Base-by-base conservation (phyloP, 169 alveolate genomes). In the Cryptosporidium baileyi region DNA sequence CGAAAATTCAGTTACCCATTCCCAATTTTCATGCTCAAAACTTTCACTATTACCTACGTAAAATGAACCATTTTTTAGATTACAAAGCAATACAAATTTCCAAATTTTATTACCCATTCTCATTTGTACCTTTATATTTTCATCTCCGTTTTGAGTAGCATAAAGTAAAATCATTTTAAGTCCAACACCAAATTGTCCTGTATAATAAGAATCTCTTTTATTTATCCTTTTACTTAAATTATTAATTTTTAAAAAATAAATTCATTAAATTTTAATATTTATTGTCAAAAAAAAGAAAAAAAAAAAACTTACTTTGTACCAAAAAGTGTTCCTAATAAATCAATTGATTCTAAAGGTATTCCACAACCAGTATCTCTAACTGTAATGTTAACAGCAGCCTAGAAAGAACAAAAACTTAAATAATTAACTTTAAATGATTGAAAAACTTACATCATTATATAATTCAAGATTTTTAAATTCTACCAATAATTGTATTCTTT, bases 181-280 rank as follows among this genome's bases (percentile, higher is more conserved):
- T n/a, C 85, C 85, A 41, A 74, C 67, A 5, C 85, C 85, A 36
- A 74, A 74, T 22, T 74, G 85, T 36, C 85, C 85, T 7, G 85
- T 54, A 24, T 65, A 65, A 36, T 74, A 74, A 32, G 67, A 74
- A 45, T 74, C 74, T 74, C 67, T 30, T 17, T 17, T 74, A 24
- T 74, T 74, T 52, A 54, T 11, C 45, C 54, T 74, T 54, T 74
- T 74, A 11, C 85, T 74, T n/a, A 61, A 60, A 19, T 13, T 15
- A 22, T n/a, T 22, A 52, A 9, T 13, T 52, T 17, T 22, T 13
- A 26, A 5, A 63, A 63, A 28, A 41, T 43, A 4, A 63, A 38
- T 61, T 30, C 22, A 17, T n/a, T 32, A 5, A 32, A 3, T 5
- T 38, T 26, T 24, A 3, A 24, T 26, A 36, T 26, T n/a, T 15